Percentiles rank a stretch among this genome's conserved stretches.
phyloP scores from a whole-genome alignment of 495 filamentous ascomycete genomes.

The Pseudoneurospora amorphoporcata region DNA sequence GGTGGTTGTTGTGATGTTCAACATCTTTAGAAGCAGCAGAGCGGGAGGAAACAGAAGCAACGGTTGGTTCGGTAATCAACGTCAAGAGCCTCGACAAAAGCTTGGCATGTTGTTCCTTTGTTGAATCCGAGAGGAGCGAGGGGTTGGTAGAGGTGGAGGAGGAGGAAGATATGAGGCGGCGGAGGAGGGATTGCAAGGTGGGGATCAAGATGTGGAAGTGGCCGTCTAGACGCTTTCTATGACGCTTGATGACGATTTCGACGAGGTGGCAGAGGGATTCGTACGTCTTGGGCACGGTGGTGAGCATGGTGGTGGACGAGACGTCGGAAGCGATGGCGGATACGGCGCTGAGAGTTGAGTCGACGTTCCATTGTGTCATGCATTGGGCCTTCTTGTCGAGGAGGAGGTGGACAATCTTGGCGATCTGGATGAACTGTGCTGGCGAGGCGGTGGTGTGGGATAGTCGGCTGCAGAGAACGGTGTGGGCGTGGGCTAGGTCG shows the following conservation, averaged over 20 bases:
- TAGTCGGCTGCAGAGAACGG: conserved; percentile 14
- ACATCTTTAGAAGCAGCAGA: conserved; percentile 2
- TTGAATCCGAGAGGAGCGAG: neutral
- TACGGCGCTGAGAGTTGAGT: conserved; percentile 49
- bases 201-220: conserved; percentile 59
- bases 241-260: conserved; percentile 45
- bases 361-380: conserved; percentile 63
- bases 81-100: conserved; percentile 63
- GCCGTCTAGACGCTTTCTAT: conserved; percentile 35
- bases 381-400: conserved; percentile 43
- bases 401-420: conserved; percentile 45
- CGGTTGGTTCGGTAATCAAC: conserved; percentile 68
- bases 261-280: conserved; percentile 52
- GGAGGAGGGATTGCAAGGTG: conserved; percentile 52
- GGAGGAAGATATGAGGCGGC: conserved; percentile 49
- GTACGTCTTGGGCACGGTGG: conserved; percentile 27
- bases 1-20: conserved; percentile 1
- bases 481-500: conserved; percentile 23
- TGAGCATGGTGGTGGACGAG: neutral
- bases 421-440: conserved; percentile 44
- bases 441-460: neutral
- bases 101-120: conserved; percentile 42
- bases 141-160: conserved; percentile 9
- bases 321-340: conserved; percentile 38
- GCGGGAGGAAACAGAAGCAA: conserved; percentile 51